Base-by-base conservation (phyloP, 805 yeast genomes). In the Sugiyamaella smithiae region DNA sequence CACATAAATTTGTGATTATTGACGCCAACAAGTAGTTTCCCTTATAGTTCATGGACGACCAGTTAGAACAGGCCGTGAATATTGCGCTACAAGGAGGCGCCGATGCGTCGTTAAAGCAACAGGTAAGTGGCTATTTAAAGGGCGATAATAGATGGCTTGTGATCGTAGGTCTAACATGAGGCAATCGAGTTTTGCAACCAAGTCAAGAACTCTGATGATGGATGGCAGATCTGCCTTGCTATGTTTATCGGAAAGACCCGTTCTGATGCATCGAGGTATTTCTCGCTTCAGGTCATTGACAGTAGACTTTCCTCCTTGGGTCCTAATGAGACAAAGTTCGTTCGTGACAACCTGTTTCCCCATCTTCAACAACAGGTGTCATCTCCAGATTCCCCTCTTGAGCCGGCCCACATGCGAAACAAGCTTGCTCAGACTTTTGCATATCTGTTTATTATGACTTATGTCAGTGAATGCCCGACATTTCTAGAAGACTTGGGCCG, bases 1-100 rank as follows among this genome's bases (percentile, higher is more conserved):
- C 38, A 14, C 22, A 16, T 35, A 14, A 32, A 29, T 16, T 22
- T 23, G 29, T 29, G 24, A 16, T 23, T 23, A 29, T 20, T 23
- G 20, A 37, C n/a, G 4, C 16, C 41, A 12, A n/a, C 14, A n/a
- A 17, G 16, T 19, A 37, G 4, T 28, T 6, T 7, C 33, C 43
- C 25, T 14, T 17, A 12, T 40, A 24, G 43, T 26, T 26, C 40
- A 66, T 66, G 71, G 71, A 67, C 48, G 70, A 68, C 46, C 95
- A 89, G 72, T 84, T 90, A 60, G 88, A 80, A 65, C 93, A 88
- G 69, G 97, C 96, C 36, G 93, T 90, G 42, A 82, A 80, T 54
- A 80, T 88, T 54, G 96, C 96, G 5, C 77, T 85, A 46, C 80
- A 81, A 64, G 84, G 86, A 25, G 72, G 82, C 22, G 77, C 83